Percentiles rank a stretch among this genome's conserved stretches.
phyloP scores from a whole-genome alignment of 139 green algal genomes.

The Haematococcus sp. region DNA sequence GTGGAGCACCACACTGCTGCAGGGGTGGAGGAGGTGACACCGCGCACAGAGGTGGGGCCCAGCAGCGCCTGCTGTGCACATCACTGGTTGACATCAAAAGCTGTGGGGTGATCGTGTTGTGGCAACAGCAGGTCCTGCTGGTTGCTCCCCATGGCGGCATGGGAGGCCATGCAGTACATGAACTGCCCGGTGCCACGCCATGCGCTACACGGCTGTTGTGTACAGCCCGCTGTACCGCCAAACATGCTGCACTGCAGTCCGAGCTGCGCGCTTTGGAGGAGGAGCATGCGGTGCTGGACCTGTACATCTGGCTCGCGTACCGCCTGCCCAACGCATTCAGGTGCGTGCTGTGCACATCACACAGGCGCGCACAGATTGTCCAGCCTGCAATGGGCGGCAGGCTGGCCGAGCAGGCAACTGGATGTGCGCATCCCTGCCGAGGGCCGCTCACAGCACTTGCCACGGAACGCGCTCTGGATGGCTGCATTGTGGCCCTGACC shows the following conservation, averaged over 20 bases:
- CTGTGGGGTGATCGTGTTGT: background rate
- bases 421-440: too few relatives aligned
- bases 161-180: too few relatives aligned
- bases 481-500: too few relatives aligned
- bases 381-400: background rate
- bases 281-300: slow-evolving; percentile 38
- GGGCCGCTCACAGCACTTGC: too few relatives aligned
- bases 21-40: background rate
- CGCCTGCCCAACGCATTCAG: slow-evolving; percentile 9
- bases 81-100: too few relatives aligned
- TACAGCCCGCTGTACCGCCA: background rate
- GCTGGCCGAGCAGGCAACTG: background rate
- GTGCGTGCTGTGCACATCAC: background rate
- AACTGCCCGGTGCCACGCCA: too few relatives aligned
- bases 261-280: slow-evolving; percentile 39
- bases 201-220: too few relatives aligned
- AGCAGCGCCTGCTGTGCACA: too few relatives aligned
- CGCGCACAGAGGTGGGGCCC: background rate
- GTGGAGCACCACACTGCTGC: too few relatives aligned
- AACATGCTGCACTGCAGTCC: background rate
- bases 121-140: too few relatives aligned
- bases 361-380: background rate
- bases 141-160: too few relatives aligned
- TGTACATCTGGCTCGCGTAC: slow-evolving; percentile 44
- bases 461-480: too few relatives aligned